A percentile compares a stretch with the other conserved stretches of the same genome.
Evolutionary conservation across 179 eudicot species (phyloP).

Genomic region (Camellia oleifera): DNA sequence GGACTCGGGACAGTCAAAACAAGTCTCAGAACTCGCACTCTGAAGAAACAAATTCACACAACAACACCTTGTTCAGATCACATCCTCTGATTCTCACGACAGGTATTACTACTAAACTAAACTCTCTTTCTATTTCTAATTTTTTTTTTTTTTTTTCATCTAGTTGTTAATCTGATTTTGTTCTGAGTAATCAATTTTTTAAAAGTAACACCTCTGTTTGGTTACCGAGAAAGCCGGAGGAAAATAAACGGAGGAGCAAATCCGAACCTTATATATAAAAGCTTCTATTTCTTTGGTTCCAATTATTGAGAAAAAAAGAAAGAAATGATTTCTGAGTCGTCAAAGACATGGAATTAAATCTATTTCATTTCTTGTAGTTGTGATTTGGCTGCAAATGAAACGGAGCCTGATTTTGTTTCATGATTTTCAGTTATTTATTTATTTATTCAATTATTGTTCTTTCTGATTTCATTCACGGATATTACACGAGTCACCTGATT

Average conservation of each 20-base stretch:
- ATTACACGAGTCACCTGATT: too few relatives aligned
- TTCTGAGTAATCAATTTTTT: neutral
- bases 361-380: neutral
- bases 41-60: neutral
- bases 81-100: neutral
- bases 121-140: too few relatives aligned
- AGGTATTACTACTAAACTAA: neutral
- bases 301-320: neutral
- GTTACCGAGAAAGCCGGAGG: constrained; percentile 3
- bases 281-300: neutral
- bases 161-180: neutral
- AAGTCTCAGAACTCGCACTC: constrained; percentile 4
- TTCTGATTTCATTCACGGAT: too few relatives aligned
- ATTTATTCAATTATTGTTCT: too few relatives aligned
- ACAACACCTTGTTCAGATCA: neutral
- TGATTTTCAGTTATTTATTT: too few relatives aligned
- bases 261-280: too few relatives aligned
- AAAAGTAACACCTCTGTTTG: neutral
- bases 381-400: neutral
- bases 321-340: neutral
- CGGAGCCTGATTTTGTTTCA: neutral
- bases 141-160: neutral
- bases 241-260: neutral
- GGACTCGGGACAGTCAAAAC: neutral
- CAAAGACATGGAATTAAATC: neutral